These are phyloP conservation scores for Diaporthe sp. DNA, from an alignment of 2,329 filamentous ascomycete species.

Conservation along the genomic window DNA sequence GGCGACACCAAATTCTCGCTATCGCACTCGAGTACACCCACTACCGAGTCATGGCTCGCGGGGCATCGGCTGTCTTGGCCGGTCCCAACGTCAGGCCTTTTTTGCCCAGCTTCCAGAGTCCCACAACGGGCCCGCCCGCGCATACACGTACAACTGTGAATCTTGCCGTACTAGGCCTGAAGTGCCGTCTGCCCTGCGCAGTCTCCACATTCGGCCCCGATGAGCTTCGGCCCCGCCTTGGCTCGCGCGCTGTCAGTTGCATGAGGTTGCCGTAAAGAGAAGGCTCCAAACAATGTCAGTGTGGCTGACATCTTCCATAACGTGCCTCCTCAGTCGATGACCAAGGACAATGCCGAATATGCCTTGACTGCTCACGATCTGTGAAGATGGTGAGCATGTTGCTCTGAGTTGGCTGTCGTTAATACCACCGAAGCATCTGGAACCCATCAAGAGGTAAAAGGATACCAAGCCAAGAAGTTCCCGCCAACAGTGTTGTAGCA, in stretches of 20 bases:
- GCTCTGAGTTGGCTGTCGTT: not conserved
- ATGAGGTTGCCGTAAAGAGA: too few species aligned
- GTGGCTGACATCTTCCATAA: not conserved
- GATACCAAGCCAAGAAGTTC: not conserved
- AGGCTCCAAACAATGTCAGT: not conserved
- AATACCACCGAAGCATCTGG: not conserved
- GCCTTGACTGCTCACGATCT: not conserved
- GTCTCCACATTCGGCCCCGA: slow-evolving; percentile 25
- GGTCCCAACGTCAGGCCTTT: not conserved
- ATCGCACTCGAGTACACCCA: slow-evolving; percentile 9
- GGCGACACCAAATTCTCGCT: slow-evolving; percentile 11
- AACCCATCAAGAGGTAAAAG: not conserved
- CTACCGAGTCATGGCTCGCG: slow-evolving; percentile 6
- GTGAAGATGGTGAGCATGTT: not conserved
- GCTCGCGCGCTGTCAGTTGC: not conserved
- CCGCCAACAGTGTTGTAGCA: not conserved
- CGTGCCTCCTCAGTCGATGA: not conserved
- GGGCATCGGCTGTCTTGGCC: slow-evolving; percentile 14
- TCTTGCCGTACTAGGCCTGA: not conserved
- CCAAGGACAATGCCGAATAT: too few species aligned
- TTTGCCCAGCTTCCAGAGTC: not conserved
- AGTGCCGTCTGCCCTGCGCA: slow-evolving; percentile 13
- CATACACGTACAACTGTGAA: not conserved
- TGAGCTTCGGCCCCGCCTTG: not conserved
- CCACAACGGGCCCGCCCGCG: slow-evolving; percentile 23